These are phyloP conservation scores for Dioscorea cayenensis DNA, from an alignment of 116 monocot genomes.

Conservation along the genomic window DNA sequence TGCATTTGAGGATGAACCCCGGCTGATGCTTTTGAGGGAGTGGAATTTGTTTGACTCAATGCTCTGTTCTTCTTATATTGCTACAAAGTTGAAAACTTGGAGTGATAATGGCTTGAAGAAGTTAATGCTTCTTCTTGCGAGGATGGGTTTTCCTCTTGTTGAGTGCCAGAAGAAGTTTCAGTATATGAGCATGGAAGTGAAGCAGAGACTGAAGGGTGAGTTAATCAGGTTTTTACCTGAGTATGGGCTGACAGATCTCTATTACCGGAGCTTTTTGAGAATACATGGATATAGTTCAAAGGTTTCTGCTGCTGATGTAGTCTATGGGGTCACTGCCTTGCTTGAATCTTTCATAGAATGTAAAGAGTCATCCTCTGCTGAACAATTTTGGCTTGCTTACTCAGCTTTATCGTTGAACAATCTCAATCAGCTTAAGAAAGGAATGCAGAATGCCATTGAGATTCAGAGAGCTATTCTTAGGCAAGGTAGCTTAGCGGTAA, in stretches of 20 bases:
- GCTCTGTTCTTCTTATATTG: slow-evolving; percentile 88
- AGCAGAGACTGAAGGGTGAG: slow-evolving; percentile 68
- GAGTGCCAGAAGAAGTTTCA: slow-evolving; percentile 95
- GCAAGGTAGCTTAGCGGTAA: slow-evolving; percentile 76
- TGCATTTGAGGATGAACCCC: slow-evolving; percentile 82
- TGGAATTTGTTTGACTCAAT: slow-evolving; percentile 94
- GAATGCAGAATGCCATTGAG: slow-evolving; percentile 86
- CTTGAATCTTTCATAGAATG: slow-evolving; percentile 52
- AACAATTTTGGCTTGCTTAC: slow-evolving; percentile 85
- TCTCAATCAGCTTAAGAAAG: slow-evolving; percentile 58
- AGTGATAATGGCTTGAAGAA: slow-evolving; percentile 93
- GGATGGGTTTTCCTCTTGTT: slow-evolving; percentile 87
- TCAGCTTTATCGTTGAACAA: slow-evolving; percentile 65
- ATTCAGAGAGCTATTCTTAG: slow-evolving; percentile 83
- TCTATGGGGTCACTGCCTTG: slow-evolving; percentile 81
- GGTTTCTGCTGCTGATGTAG: slow-evolving; percentile 90
- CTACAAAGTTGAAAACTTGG: slow-evolving; percentile 96
- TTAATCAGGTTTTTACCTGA: slow-evolving; percentile 82
- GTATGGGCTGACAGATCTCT: slow-evolving; percentile 79
- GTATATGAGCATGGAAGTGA: slow-evolving; percentile 93
- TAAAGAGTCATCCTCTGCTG: slow-evolving; percentile 37
- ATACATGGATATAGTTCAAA: slow-evolving; percentile 71
- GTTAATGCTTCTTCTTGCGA: slow-evolving; percentile 77
- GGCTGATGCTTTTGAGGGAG: slow-evolving; percentile 84
- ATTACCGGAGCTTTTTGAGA: slow-evolving; percentile 72